Percentiles rank a stretch among this genome's conserved stretches.
These are phyloP conservation scores for Coemansia umbellata DNA, from an alignment of 192 early-diverging fungal species.

Conservation along the genomic window DNA sequence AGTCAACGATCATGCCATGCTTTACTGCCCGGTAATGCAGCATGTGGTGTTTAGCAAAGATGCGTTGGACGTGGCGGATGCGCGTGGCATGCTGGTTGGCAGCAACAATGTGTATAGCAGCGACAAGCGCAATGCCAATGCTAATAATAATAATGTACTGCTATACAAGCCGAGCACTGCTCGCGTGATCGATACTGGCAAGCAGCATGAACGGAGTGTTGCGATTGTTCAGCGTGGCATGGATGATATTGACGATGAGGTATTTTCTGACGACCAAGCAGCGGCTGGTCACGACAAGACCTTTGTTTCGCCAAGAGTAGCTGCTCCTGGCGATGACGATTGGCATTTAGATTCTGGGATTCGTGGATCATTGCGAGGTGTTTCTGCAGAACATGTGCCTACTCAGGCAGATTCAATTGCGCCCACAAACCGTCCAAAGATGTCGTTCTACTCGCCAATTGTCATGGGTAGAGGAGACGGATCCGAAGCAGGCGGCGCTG, in stretches of 20 bases:
- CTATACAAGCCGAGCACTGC: conserved; percentile 3
- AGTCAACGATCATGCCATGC: conserved; percentile 36
- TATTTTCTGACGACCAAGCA: no score
- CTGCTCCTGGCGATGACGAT: no score
- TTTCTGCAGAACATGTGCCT: conserved; percentile 1
- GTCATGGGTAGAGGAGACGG: conserved; percentile 1
- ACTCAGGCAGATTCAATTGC: conserved; percentile 13
- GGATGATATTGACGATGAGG: conserved; percentile 22
- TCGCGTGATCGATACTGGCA: conserved; percentile 18
- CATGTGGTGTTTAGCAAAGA: conserved; percentile 42
- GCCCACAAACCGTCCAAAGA: conserved; percentile 15
- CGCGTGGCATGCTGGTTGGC: not conserved
- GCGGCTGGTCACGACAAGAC: no score
- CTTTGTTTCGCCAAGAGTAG: no score
- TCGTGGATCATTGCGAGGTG: not conserved
- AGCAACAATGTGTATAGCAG: not conserved
- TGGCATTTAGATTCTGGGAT: no score
- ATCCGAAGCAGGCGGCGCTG: not conserved
- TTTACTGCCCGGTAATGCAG: conserved; percentile 47
- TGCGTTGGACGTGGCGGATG: conserved; percentile 1
- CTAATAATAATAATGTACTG: no score
- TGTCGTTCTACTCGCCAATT: conserved; percentile 49
- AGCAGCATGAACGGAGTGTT: not conserved
- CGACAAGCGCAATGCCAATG: no score
- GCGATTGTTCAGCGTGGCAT: not conserved